Conservation (phyloP, 140 eudicot species). For the Erigeron philadelphicus region DNA sequence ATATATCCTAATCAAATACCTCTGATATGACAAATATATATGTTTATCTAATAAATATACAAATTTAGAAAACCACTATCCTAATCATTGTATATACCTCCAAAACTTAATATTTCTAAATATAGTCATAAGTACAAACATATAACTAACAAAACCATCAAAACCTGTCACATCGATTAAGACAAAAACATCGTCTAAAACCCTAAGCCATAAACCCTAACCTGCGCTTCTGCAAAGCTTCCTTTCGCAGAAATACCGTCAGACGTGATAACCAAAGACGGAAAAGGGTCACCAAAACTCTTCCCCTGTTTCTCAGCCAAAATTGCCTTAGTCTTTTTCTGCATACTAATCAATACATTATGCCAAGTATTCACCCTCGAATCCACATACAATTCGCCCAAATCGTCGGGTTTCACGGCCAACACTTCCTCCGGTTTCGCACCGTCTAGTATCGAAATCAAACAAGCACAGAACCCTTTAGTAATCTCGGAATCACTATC, state of each 20-base stretch:
- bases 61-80: neutral
- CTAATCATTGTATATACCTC: neutral
- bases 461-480: slow-evolving; percentile 66
- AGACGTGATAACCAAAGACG: slow-evolving; percentile 62
- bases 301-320: slow-evolving; percentile 65
- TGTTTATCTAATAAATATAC: too few relatives aligned
- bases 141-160: neutral
- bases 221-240: slow-evolving; percentile 95
- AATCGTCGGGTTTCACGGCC: slow-evolving; percentile 61
- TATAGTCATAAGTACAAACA: neutral
- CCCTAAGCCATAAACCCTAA: slow-evolving; percentile 35
- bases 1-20: neutral
- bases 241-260: slow-evolving; percentile 78
- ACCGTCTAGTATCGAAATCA: slow-evolving; percentile 68
- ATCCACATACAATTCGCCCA: slow-evolving; percentile 45
- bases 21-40: neutral
- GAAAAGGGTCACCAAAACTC: slow-evolving; percentile 58
- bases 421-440: slow-evolving; percentile 75
- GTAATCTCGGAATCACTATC: slow-evolving; percentile 90
- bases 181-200: neutral
- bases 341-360: slow-evolving; percentile 89
- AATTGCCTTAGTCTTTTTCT: slow-evolving; percentile 76
- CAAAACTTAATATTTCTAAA: slow-evolving; percentile 2
- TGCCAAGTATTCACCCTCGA: slow-evolving; percentile 87
- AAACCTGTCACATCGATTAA: slow-evolving; percentile 14